These are phyloP conservation scores for Boletus sp. DNA, from an alignment of 1,284 basidiomycete genomes.

Conservation along the genomic window DNA sequence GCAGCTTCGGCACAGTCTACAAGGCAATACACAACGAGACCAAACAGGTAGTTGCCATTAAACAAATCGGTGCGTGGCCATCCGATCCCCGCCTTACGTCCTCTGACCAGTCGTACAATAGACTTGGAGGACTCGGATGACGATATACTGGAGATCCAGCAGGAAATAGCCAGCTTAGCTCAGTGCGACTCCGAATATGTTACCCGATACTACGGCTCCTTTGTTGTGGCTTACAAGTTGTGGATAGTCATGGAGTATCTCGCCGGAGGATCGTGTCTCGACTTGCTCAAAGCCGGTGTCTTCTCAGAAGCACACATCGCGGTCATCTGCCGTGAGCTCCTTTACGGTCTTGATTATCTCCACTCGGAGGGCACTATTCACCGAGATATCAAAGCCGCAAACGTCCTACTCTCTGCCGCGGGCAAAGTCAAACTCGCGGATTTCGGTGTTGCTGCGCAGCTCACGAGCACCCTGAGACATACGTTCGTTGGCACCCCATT, in stretches of 20 bases:
- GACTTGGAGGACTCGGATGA: constrained; percentile 89
- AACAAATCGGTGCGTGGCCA: constrained; percentile 80
- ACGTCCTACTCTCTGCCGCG: constrained; percentile 84
- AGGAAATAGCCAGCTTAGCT: constrained; percentile 93
- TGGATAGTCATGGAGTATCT: constrained; percentile 99
- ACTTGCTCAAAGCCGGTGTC: constrained; percentile 86
- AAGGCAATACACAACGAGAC: constrained; percentile 94
- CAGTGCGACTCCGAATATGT: constrained; percentile 96
- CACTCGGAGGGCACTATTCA: constrained; percentile 96
- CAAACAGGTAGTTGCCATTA: constrained; percentile 93
- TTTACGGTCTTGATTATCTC: constrained; percentile 92
- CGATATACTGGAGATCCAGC: constrained; percentile 95
- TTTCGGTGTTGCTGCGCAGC: constrained; percentile 92
- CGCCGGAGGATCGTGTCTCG: constrained; percentile 96
- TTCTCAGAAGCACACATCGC: constrained; percentile 94
- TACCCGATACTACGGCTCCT: constrained; percentile 94
- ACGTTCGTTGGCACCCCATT: constrained; percentile 96
- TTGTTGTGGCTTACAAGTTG: constrained; percentile 93
- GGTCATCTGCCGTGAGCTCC: constrained; percentile 88
- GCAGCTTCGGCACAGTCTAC: constrained; percentile 95
- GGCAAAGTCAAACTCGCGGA: constrained; percentile 97
- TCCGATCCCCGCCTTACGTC: constrained; percentile 5
- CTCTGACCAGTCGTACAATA: constrained; percentile 28
- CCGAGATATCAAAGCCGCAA: constrained; percentile 98
- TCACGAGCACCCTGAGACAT: constrained; percentile 83